Evolutionary conservation across 345 rosid species (phyloP), one percentile per base, ranked within the genome.

Genomic region (Ceriops zippeliana): DNA sequence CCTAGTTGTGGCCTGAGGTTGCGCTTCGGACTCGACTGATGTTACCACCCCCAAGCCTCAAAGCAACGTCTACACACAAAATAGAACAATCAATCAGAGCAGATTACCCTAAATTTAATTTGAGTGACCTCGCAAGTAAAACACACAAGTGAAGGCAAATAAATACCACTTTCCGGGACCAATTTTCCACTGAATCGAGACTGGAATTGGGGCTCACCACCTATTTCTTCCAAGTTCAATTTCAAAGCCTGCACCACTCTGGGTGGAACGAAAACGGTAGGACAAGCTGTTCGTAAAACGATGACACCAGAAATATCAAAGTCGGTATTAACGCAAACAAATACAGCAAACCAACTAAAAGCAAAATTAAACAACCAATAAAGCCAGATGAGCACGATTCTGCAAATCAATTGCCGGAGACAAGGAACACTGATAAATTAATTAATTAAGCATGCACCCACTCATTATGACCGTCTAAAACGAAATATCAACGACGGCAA

Each of bases 221-320:
- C 79, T 37, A 78, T 52, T 2, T 80, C 85, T 3, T 81, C 83
- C 47, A 83, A 34, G 65, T 90, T 89, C 74, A 86, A 62, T 66
- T 89, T 88, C 76, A 93, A 66, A 13, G 93, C 95, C 66, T 86
- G 89, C 37, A 86, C 88, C 64, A 91, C 87, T 78, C 81, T 88
- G n/a, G 89, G 91, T 27, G 97, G 98, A n/a, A 93, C 83, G 52
- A 91, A 65, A 16, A 86, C 92, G 2, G 90, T 83, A 0, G 91
- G 66, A 58, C 89, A 61, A 19, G 70, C 78, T 73, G 65, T 86
- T 80, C 66, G 5, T 0, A 49, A 47, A 42, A 13, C 3, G 17
- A 13, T 2, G 49, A 42, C 37, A 34, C 37, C 1, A 34, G 10
- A 7, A 34, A 34, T 34, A 34, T 34, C 2, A 3, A 42, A 13